A percentile compares a stretch with the other conserved stretches of the same genome.
Evolutionary conservation across 768 basidiomycete species (phyloP).

Genomic region (Boletus subcaerulescens): DNA sequence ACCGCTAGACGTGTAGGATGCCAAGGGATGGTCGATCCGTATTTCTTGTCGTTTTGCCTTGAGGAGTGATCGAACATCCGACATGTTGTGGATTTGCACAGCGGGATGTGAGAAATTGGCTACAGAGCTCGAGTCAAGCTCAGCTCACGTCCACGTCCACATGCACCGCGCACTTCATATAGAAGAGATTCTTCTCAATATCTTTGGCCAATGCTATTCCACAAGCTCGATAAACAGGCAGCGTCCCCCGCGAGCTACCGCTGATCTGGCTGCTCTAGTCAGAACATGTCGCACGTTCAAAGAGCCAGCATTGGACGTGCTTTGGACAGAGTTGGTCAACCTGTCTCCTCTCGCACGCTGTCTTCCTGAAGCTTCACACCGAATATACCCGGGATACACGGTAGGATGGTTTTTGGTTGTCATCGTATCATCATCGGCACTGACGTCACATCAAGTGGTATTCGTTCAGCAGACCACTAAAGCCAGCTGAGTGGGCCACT

Average conservation of each 20-base stretch:
- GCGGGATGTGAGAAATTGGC: no score
- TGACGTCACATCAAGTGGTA: constrained; percentile 1
- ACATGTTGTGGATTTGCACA: constrained; percentile 40
- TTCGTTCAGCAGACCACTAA: neutral
- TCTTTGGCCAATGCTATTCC: constrained; percentile 1
- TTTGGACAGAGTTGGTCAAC: constrained; percentile 4
- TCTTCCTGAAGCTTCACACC: constrained; percentile 3
- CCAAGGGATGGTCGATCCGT: constrained; percentile 69
- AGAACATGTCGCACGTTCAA: neutral
- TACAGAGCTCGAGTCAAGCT: no score
- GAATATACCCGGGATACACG: constrained; percentile 5
- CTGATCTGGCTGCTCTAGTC: constrained; percentile 1
- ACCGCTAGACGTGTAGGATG: constrained; percentile 61
- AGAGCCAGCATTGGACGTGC: constrained; percentile 4
- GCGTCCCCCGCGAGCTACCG: neutral
- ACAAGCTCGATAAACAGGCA: neutral
- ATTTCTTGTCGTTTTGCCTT: constrained; percentile 80
- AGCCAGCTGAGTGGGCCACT: neutral
- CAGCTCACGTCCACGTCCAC: neutral
- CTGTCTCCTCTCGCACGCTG: constrained; percentile 4
- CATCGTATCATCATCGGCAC: neutral
- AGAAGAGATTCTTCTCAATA: constrained; percentile 1
- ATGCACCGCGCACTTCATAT: neutral
- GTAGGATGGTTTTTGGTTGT: neutral
- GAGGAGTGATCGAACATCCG: constrained; percentile 79